These are phyloP conservation scores for Botrytis galanthina DNA, from an alignment of 2,329 filamentous ascomycete species.

Conservation along the genomic window DNA sequence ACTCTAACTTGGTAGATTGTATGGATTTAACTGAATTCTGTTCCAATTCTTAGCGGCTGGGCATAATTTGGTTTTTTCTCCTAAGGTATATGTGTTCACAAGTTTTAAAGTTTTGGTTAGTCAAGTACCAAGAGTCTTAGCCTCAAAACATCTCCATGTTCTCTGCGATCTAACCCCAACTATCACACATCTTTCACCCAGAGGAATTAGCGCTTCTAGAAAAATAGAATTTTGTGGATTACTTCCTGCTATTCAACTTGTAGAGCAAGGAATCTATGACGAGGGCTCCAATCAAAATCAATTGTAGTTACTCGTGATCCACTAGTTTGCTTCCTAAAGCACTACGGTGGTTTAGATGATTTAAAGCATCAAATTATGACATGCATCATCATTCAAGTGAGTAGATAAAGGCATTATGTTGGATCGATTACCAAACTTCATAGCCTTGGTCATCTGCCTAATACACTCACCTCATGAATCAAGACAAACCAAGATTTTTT, in stretches of 20 bases:
- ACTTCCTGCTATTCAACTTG: background rate
- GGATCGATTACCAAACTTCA: background rate
- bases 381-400: background rate
- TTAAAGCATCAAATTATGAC: background rate
- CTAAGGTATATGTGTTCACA: background rate
- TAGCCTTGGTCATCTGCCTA: background rate
- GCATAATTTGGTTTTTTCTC: background rate
- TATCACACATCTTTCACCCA: background rate
- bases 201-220: background rate
- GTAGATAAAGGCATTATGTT: background rate
- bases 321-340: background rate
- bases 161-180: background rate
- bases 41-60: background rate
- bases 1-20: background rate
- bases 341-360: background rate
- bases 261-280: background rate
- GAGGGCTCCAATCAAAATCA: background rate
- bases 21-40: background rate
- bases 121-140: background rate
- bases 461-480: background rate
- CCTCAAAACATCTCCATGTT: background rate
- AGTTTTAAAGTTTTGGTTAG: background rate
- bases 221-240: background rate
- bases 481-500: background rate
- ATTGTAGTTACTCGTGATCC: background rate